Percentiles rank a stretch among this genome's conserved stretches.
Evolutionary conservation across 805 yeast genomes (phyloP).

Genomic region (Saccharomycopsis malanga): DNA sequence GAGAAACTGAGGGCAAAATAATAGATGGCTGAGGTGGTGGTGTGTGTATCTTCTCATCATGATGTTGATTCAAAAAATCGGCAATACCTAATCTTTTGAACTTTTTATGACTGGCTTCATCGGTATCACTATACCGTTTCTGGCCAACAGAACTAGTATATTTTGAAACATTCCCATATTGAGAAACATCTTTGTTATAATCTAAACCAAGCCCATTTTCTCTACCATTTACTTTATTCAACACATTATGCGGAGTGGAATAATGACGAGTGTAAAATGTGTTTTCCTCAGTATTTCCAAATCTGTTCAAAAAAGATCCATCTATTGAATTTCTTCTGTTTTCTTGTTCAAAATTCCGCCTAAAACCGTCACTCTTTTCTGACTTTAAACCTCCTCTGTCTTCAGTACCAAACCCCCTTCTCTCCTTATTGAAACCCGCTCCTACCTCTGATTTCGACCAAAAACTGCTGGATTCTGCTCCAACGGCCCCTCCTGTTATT

Average conservation of each 20-base stretch:
- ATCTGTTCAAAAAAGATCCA: neutral
- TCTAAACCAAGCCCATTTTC: neutral
- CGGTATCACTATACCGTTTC: neutral
- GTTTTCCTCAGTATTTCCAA: neutral
- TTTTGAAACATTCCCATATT: too few relatives aligned
- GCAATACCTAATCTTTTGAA: slow-evolving; percentile 1
- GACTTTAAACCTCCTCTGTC: neutral
- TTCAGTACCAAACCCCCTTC: neutral
- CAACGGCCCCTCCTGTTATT: neutral
- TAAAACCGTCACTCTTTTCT: too few relatives aligned
- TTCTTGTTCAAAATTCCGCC: too few relatives aligned
- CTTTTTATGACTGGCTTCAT: neutral
- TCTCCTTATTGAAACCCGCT: neutral
- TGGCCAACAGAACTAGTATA: too few relatives aligned
- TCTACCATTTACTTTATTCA: neutral
- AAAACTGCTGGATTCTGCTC: neutral
- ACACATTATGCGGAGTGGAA: neutral
- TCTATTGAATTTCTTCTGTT: neutral
- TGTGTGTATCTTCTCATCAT: slow-evolving; percentile 4
- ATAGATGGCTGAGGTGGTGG: slow-evolving; percentile 14
- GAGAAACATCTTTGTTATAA: neutral
- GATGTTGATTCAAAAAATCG: slow-evolving; percentile 1
- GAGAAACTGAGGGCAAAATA: neutral
- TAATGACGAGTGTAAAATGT: neutral
- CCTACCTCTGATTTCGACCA: too few relatives aligned